Percentiles rank a stretch among this genome's conserved stretches.
Evolutionary conservation across 2,329 filamentous ascomycete species (phyloP).

Genomic region (Pestalotiopsis sp.): DNA sequence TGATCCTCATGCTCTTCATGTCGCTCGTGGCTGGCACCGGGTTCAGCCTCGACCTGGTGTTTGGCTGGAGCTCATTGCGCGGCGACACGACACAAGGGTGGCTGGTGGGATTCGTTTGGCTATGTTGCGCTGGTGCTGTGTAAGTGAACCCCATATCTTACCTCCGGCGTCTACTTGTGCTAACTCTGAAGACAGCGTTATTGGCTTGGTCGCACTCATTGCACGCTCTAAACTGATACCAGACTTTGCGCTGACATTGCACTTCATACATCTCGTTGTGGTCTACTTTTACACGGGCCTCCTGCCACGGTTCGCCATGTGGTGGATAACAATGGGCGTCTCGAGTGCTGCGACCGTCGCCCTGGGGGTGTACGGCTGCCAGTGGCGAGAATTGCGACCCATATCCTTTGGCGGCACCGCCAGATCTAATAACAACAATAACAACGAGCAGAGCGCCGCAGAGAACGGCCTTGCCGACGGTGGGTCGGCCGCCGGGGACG

Average conservation of each 20-base stretch:
- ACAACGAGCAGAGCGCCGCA: conserved; percentile 36
- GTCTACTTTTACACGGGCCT: conserved; percentile 78
- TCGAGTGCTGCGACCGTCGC: conserved; percentile 51
- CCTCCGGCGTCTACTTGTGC: background rate
- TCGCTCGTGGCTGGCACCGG: conserved; percentile 58
- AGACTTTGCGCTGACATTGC: conserved; percentile 90
- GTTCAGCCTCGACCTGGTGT: conserved; percentile 57
- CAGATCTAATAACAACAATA: conserved; percentile 27
- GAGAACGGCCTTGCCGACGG: conserved; percentile 22
- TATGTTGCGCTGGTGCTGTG: conserved; percentile 55
- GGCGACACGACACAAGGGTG: conserved; percentile 66
- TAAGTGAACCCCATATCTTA: conserved; percentile 44
- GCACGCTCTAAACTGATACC: conserved; percentile 91
- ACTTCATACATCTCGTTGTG: conserved; percentile 78
- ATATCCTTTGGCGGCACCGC: conserved; percentile 78
- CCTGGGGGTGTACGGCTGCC: conserved; percentile 87
- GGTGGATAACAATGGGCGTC: conserved; percentile 71
- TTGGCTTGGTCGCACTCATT: conserved; percentile 82
- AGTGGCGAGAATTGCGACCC: conserved; percentile 84
- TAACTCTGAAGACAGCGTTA: conserved; percentile 57
- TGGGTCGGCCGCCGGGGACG: conserved; percentile 36
- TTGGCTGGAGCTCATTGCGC: conserved; percentile 61
- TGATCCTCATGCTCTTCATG: conserved; percentile 60
- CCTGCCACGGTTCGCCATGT: conserved; percentile 77
- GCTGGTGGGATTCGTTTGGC: conserved; percentile 60